A percentile compares a stretch with the other conserved stretches of the same genome.
Evolutionary conservation across 1,139 yeast genomes (phyloP).

Genomic region (Pichia sp.): DNA sequence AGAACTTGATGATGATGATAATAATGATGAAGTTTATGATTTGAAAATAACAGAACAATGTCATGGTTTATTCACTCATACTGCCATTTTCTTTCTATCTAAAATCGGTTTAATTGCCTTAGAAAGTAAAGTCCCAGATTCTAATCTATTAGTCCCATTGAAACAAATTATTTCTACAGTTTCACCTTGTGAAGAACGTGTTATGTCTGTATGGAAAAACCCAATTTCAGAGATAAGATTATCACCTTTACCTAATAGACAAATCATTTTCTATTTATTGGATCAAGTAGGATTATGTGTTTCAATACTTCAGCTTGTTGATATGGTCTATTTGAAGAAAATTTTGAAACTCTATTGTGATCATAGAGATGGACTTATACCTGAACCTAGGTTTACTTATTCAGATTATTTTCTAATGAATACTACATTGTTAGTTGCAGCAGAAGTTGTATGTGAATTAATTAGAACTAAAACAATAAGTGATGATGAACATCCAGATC

Average conservation of each 20-base stretch:
- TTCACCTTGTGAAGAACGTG: conserved; percentile 18
- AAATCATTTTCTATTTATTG: conserved; percentile 15
- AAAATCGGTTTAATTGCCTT: conserved; percentile 36
- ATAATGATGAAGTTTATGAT: not conserved
- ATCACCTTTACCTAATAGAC: conserved; percentile 27
- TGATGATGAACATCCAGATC: not conserved
- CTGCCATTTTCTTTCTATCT: conserved; percentile 35
- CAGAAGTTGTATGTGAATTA: conserved; percentile 14
- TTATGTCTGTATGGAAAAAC: conserved; percentile 29
- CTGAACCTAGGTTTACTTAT: conserved; percentile 20
- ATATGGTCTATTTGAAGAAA: conserved; percentile 6
- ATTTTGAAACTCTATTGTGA: conserved; percentile 20
- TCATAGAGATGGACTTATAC: conserved; percentile 20
- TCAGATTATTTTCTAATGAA: conserved; percentile 27
- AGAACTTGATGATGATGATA: conserved; percentile 1
- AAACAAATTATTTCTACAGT: conserved; percentile 19
- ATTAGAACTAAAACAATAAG: not conserved
- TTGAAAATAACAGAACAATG: conserved; percentile 1
- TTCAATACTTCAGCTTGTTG: conserved; percentile 8
- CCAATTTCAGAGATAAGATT: conserved; percentile 25
- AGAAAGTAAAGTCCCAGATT: conserved; percentile 29
- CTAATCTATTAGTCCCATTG: conserved; percentile 19
- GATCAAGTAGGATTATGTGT: conserved; percentile 2
- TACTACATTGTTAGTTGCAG: conserved; percentile 17
- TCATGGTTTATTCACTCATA: conserved; percentile 17